Base-by-base conservation (phyloP, 2,329 filamentous ascomycete genomes). In the Samsoniella hepiali region DNA sequence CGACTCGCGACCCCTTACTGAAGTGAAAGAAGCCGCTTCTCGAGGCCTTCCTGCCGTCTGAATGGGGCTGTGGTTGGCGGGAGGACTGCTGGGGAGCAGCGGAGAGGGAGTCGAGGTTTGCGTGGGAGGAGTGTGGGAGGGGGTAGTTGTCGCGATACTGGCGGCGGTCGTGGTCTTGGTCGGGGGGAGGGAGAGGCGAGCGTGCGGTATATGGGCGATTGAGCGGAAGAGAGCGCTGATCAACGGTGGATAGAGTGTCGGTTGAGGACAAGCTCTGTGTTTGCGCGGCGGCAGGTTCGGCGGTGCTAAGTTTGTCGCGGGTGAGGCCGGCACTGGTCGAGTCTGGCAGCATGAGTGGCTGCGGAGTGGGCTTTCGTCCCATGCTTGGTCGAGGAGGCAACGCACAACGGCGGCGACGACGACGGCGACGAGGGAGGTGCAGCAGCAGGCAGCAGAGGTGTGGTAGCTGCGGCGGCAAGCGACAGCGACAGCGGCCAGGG, bases 311-410 rank as follows among this genome's bases (percentile, higher is more conserved):
- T 64, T 65, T 45, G 65, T 67, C 56, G 65, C 66, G 64, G 64
- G 58, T 62, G 67, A 67, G 22, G 65, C 66, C 65, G 66, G 71
- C 67, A 69, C 70, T 68, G 66, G 69, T 73, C 67, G 74, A 69
- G 67, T 78, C 78, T 70, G 78, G 76, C 75, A 86, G 78, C 72
- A 79, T 75, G 76, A 86, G 79, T 75, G 84, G 83, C 78, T 85
- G 80, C 68, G 83, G 84, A 75, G 79, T 82, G 71, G 81, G 76
- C 76, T 84, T 86, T 74, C 83, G 84, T 76, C 79, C 82, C 83
- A 86, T 86, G 50, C 50, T 61, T 53, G 55, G 47, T 31, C 31
- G 44, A 59, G 44, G 44, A 49, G 56, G 38, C 32, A 59, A 51
- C 45, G 29, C 51, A 22, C 22, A 22, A 22, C 22, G 22, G 22